Conservation (phyloP, 2,329 filamentous ascomycete genomes). For the Emmonsia crescens region DNA sequence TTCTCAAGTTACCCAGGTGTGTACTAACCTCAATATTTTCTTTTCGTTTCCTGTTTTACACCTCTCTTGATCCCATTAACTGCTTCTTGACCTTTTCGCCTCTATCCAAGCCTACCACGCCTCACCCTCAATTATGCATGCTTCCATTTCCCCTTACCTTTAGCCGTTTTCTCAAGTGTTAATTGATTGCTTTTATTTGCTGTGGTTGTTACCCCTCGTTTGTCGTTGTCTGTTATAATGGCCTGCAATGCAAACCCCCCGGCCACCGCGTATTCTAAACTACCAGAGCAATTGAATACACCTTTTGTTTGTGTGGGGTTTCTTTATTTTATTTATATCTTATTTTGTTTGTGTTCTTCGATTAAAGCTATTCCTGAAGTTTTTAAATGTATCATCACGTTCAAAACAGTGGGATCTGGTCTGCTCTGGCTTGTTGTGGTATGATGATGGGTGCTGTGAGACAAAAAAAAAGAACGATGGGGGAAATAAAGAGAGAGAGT, state of each 20-base stretch:
- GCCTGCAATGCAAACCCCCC: neutral
- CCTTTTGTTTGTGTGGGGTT: neutral
- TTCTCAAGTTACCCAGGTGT: slow-evolving; percentile 12
- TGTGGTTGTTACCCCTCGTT: neutral
- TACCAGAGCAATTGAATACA: neutral
- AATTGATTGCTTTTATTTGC: neutral
- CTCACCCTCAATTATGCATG: neutral
- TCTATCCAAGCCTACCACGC: neutral
- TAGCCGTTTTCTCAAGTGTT: neutral
- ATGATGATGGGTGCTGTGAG: no score
- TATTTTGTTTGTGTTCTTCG: neutral
- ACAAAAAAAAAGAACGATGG: neutral
- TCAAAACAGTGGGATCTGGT: no score
- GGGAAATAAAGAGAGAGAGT: no score
- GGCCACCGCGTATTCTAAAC: neutral
- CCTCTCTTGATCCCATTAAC: neutral
- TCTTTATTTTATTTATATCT: neutral
- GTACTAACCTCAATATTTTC: slow-evolving; percentile 4
- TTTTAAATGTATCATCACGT: neutral
- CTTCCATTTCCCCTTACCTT: neutral
- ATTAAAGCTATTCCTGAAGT: neutral
- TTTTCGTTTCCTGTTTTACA: slow-evolving; percentile 2
- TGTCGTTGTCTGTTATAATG: neutral
- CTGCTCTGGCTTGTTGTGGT: no score
- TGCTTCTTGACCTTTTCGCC: neutral